These are phyloP conservation scores for Penicillium sp. DNA, from an alignment of 2,329 filamentous ascomycete species.

Conservation along the genomic window DNA sequence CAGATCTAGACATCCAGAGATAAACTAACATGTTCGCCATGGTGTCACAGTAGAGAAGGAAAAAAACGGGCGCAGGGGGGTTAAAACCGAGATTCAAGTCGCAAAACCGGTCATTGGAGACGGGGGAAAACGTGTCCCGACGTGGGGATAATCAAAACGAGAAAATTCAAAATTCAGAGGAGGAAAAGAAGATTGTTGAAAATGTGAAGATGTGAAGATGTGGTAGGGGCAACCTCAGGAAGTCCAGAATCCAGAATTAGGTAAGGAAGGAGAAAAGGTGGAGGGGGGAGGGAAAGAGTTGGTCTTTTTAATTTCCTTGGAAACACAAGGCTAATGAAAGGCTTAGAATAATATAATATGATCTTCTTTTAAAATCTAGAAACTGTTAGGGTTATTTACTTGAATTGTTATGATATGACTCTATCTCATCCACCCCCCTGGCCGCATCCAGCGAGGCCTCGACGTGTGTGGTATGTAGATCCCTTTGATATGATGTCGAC, in stretches of 20 bases:
- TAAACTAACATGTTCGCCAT: conserved; percentile 26
- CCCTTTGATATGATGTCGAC: conserved; percentile 20
- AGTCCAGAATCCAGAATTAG: conserved; percentile 13
- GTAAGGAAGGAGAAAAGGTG: conserved; percentile 18
- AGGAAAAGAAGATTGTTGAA: neutral
- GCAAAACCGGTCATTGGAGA: conserved; percentile 1
- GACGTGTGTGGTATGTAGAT: conserved; percentile 24
- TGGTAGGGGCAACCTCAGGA: conserved; percentile 6
- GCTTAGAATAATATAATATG: neutral
- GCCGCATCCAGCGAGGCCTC: conserved; percentile 19
- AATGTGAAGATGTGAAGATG: neutral
- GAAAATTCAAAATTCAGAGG: neutral
- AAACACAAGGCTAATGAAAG: neutral
- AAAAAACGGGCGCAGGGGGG: conserved; percentile 6
- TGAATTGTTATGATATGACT: conserved; percentile 5
- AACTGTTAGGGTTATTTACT: neutral
- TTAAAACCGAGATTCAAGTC: neutral
- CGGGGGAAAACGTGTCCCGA: neutral
- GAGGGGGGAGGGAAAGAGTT: neutral
- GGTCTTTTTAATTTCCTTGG: neutral
- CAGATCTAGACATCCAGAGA: neutral
- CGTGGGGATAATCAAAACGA: neutral
- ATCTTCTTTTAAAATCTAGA: neutral
- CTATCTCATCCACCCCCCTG: conserved; percentile 11
- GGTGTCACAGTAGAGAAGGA: neutral